phyloP scores from a whole-genome alignment of 1,284 basidiomycete genomes.

The Ustilago crameri region DNA sequence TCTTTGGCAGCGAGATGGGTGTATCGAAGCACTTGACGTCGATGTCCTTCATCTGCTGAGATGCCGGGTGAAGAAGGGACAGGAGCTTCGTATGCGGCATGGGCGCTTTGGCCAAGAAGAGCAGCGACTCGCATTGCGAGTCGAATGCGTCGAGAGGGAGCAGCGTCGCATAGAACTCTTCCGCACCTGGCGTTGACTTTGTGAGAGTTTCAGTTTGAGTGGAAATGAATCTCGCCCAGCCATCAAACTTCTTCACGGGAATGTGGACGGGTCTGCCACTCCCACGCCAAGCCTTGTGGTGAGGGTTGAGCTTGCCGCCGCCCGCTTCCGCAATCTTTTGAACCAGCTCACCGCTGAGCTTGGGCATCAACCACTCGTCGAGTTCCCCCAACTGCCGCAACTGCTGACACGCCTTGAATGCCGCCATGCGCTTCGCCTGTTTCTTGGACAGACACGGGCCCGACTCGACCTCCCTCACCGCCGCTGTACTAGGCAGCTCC shows the following conservation, averaged over 20 bases:
- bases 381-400: constrained; percentile 41
- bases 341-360: constrained; percentile 6
- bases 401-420: constrained; percentile 42
- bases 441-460: constrained; percentile 33
- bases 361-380: constrained; percentile 49
- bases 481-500: constrained; percentile 32
- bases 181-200: not conserved
- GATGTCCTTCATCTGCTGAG: constrained; percentile 8
- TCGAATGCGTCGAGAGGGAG: constrained; percentile 20
- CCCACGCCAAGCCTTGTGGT: constrained; percentile 26
- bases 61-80: constrained; percentile 1
- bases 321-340: not conserved
- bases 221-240: constrained; percentile 17
- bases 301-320: constrained; percentile 5
- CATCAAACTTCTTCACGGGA: constrained; percentile 30
- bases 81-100: constrained; percentile 28
- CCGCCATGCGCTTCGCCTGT: constrained; percentile 42
- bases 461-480: constrained; percentile 31
- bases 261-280: constrained; percentile 24
- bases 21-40: constrained; percentile 3
- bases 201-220: not conserved
- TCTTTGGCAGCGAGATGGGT: not conserved
- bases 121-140: constrained; percentile 12
- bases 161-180: constrained; percentile 17
- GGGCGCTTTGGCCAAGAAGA: constrained; percentile 19